phyloP scores from a whole-genome alignment of 805 yeast species.

The Candida hispaniensis region DNA sequence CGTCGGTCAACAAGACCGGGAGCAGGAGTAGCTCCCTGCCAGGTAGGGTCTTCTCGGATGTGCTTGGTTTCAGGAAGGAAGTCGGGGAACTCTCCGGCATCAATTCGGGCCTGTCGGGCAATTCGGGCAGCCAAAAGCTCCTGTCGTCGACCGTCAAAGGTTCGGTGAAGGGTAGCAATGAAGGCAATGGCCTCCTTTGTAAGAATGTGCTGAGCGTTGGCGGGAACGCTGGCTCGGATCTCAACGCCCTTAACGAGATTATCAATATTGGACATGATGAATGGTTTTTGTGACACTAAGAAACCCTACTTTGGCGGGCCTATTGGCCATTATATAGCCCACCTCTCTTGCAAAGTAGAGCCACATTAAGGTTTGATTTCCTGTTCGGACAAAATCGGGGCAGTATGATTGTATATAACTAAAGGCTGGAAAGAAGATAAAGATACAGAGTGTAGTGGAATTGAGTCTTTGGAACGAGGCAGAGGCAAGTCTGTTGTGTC shows the following conservation, averaged over 20 bases:
- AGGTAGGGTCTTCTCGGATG: conserved; percentile 53
- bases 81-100: conserved; percentile 54
- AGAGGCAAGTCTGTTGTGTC: too few species aligned
- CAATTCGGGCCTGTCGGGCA: conserved; percentile 45
- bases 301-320: too few species aligned
- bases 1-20: conserved; percentile 61
- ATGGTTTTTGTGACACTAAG: too few species aligned
- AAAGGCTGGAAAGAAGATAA: too few species aligned
- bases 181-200: conserved; percentile 54
- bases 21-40: conserved; percentile 64
- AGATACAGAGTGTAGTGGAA: too few species aligned
- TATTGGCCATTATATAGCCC: too few species aligned
- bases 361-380: too few species aligned
- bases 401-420: too few species aligned
- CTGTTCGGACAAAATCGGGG: too few species aligned
- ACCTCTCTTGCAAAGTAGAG: too few species aligned
- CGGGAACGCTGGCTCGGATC: conserved; percentile 43
- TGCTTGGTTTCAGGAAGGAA: conserved; percentile 54
- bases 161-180: conserved; percentile 55
- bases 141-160: conserved; percentile 47
- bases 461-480: too few species aligned
- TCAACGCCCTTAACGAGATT: conserved; percentile 38
- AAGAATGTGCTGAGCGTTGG: conserved; percentile 42
- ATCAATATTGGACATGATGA: conserved; percentile 11
- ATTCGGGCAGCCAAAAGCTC: conserved; percentile 46